Conservation (phyloP, 2,329 filamentous ascomycete genomes). For the Golovinomyces cichoracearum region DNA sequence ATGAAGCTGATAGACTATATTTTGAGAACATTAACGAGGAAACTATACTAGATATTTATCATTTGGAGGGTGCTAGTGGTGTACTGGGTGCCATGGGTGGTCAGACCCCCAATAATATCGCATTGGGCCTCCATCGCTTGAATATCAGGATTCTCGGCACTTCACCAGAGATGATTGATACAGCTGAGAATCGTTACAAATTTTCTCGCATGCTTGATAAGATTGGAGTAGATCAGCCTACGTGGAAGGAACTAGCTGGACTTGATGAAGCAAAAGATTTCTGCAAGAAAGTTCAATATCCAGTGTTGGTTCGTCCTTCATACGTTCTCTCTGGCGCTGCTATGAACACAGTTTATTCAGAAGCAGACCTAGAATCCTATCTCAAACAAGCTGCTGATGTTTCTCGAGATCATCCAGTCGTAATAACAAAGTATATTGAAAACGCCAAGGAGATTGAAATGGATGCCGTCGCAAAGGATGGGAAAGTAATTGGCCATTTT, state of each 20-base stretch:
- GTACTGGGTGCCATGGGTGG: constrained; percentile 91
- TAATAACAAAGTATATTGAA: constrained; percentile 99
- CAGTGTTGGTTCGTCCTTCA: constrained; percentile 79
- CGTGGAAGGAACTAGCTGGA: constrained; percentile 93
- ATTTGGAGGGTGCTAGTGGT: constrained; percentile 57
- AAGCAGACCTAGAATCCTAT: constrained; percentile 72
- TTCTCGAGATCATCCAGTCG: constrained; percentile 82
- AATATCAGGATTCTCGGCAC: constrained; percentile 87
- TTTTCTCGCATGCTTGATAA: constrained; percentile 94
- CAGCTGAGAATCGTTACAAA: constrained; percentile 91
- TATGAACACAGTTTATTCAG: constrained; percentile 98
- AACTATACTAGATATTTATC: constrained; percentile 78
- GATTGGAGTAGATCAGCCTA: constrained; percentile 83
- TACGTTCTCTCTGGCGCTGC: constrained; percentile 93
- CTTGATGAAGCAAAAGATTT: constrained; percentile 73
- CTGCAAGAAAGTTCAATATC: constrained; percentile 71
- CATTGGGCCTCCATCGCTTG: constrained; percentile 60
- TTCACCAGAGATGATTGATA: constrained; percentile 96
- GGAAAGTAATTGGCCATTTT: constrained; percentile 78
- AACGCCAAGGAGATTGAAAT: constrained; percentile 99
- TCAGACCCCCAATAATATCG: constrained; percentile 94
- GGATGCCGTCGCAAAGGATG: constrained; percentile 85
- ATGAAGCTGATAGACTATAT: constrained; percentile 81
- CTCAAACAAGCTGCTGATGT: constrained; percentile 78
- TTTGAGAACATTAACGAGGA: constrained; percentile 90